phyloP scores from a whole-genome alignment of 2,329 filamentous ascomycete genomes.

The Exophiala xenobiotica region DNA sequence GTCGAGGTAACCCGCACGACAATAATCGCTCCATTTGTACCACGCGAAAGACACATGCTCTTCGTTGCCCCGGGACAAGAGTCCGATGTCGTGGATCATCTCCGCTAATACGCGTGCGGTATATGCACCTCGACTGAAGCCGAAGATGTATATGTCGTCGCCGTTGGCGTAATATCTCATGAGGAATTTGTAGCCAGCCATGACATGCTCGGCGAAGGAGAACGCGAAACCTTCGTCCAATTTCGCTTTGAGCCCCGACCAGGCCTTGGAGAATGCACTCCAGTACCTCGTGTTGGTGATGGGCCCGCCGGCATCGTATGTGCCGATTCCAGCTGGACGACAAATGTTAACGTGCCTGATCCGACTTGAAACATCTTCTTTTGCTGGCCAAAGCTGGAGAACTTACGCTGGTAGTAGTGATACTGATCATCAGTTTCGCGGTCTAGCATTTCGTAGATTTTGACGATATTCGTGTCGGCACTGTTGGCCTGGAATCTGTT shows the following conservation, averaged over 20 bases:
- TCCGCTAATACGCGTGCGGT: conserved; percentile 71
- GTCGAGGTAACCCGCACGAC: not conserved
- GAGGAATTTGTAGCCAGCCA: conserved; percentile 76
- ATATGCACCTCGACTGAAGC: conserved; percentile 70
- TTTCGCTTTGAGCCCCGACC: not conserved
- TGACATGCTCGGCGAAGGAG: conserved; percentile 72
- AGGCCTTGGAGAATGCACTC: not conserved
- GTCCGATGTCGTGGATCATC: conserved; percentile 79
- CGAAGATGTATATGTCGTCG: conserved; percentile 66
- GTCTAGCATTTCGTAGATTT: conserved; percentile 41
- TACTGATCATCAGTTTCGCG: conserved; percentile 15
- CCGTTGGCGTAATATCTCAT: conserved; percentile 68
- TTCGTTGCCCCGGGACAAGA: conserved; percentile 39
- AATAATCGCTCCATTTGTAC: not conserved
- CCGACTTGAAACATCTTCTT: no score
- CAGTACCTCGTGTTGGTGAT: not conserved
- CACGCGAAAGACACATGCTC: not conserved
- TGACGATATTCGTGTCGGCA: conserved; percentile 47
- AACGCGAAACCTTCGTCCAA: conserved; percentile 1
- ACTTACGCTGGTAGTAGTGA: conserved; percentile 24
- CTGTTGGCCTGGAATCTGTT: conserved; percentile 45
- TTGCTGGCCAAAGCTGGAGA: not conserved
- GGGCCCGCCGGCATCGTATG: not conserved
- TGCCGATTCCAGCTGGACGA: not conserved
- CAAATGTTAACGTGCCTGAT: no score